Conservation (phyloP, 2,329 filamentous ascomycete genomes). For the Dactylellina leptospora region DNA sequence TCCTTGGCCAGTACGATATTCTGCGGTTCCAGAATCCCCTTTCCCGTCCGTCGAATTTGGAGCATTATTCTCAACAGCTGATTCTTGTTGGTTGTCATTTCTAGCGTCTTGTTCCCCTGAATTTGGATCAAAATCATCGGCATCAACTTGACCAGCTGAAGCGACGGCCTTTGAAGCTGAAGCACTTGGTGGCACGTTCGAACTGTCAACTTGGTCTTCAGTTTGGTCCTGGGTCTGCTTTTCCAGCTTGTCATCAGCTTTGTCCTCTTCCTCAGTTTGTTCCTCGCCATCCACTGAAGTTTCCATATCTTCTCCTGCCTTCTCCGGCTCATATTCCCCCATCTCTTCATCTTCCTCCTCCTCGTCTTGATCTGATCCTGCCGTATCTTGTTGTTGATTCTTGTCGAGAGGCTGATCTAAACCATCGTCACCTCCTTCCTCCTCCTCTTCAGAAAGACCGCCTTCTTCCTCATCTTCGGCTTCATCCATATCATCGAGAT, state of each 20-base stretch:
- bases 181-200: slow-evolving; percentile 52
- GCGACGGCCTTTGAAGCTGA: slow-evolving; percentile 52
- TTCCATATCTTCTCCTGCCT: slow-evolving; percentile 62
- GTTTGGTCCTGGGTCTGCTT: slow-evolving; percentile 26
- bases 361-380: slow-evolving; percentile 60
- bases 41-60: slow-evolving; percentile 37
- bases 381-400: slow-evolving; percentile 63
- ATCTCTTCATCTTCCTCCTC: slow-evolving; percentile 65
- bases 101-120: slow-evolving; percentile 54
- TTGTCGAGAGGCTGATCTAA: slow-evolving; percentile 58
- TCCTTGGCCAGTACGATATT: slow-evolving; percentile 35
- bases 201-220: slow-evolving; percentile 52
- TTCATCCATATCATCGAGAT: slow-evolving; percentile 75
- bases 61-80: slow-evolving; percentile 46
- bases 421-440: slow-evolving; percentile 64
- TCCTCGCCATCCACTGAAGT: slow-evolving; percentile 59
- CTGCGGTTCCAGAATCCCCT: slow-evolving; percentile 31
- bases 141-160: slow-evolving; percentile 54
- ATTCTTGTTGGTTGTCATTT: slow-evolving; percentile 51
- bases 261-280: neutral
- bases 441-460: slow-evolving; percentile 67
- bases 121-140: slow-evolving; percentile 53
- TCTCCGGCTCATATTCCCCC: slow-evolving; percentile 64
- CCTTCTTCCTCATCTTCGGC: slow-evolving; percentile 66
- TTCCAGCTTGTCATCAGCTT: slow-evolving; percentile 20